Base-by-base conservation (phyloP, 1,284 basidiomycete species). In the Ustilago crameri region DNA sequence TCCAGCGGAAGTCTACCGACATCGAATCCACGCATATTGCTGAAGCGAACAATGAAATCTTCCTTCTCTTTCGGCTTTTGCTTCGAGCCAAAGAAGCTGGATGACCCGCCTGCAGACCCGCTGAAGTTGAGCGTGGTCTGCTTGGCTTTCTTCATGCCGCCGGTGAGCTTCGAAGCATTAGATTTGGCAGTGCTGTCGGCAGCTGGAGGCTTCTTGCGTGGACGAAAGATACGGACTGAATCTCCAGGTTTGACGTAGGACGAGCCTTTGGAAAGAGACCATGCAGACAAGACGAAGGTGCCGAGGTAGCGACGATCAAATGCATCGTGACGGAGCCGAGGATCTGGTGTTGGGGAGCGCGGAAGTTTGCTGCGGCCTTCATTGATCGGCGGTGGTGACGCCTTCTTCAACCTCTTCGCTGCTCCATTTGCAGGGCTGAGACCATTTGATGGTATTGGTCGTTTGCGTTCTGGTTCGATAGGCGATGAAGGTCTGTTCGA, bases 1-100 rank as follows among this genome's bases (percentile, higher is more conserved):
- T 83, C 75, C 10, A 74, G 62, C 3, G 77, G 74, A 12, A 82
- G 55, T 5, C 81, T 57, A 10, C 79, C 81, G 2, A 82, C 75
- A 34, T 83, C 81, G 45, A 81, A 82, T 14, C 79, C 78, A 5
- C 76, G 65, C 50, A 69, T 71, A 45, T 80, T 80, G 58, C 66
- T 78, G 65, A 82, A 82, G 3, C 81, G 74, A 12, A 81, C 79
- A 27, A 82, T 77, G 47, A 77, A 76, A 44, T 82, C 77, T 27
- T 78, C 70, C 43, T 75, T 77, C 20, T 66, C 51, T 49, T 75
- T 79, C 14, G 51, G 50, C 32, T 71, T 73, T 32, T 41, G 38
- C 49, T 70, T 74, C 12, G 55, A 62, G 0, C 32, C 53, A 15
- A 56, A 59, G 30, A 59, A 58, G 27, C 24, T 48, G 40, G 41